Evolutionary conservation across 306 rosid species (phyloP).

Genomic region (Castanea mollissima): DNA sequence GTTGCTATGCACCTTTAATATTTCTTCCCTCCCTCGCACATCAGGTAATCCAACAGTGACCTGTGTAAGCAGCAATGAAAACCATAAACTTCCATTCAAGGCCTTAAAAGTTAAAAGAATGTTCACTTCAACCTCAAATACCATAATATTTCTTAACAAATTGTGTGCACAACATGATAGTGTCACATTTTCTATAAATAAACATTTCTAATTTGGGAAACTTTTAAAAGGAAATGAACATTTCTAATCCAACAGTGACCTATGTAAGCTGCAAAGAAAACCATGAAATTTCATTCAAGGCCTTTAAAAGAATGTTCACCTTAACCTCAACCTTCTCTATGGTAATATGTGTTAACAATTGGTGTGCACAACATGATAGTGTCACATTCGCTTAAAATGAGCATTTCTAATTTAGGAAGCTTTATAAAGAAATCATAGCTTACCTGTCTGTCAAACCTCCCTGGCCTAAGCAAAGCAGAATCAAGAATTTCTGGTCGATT

Average conservation of each 20-base stretch:
- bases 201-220: too few species aligned
- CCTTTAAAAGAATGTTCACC: neutral
- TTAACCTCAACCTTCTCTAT: too few species aligned
- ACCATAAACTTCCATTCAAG: neutral
- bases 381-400: neutral
- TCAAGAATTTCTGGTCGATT: constrained; percentile 81
- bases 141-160: neutral
- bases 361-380: neutral
- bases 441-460: constrained; percentile 84
- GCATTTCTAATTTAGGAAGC: neutral
- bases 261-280: constrained; percentile 14
- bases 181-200: too few species aligned
- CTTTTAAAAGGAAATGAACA: too few species aligned
- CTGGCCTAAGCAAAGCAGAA: constrained; percentile 73
- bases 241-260: constrained; percentile 52
- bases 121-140: neutral
- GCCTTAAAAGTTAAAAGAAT: neutral
- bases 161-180: too few species aligned
- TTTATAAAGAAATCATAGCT: neutral
- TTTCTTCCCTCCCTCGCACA: constrained; percentile 73
- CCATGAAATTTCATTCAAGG: neutral
- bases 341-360: neutral
- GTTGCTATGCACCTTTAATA: constrained; percentile 69
- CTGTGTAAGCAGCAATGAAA: constrained; percentile 28
- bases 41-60: constrained; percentile 70